phyloP scores from a whole-genome alignment of 192 early-diverging fungal genomes.

The Martensiomyces pterosporus region DNA sequence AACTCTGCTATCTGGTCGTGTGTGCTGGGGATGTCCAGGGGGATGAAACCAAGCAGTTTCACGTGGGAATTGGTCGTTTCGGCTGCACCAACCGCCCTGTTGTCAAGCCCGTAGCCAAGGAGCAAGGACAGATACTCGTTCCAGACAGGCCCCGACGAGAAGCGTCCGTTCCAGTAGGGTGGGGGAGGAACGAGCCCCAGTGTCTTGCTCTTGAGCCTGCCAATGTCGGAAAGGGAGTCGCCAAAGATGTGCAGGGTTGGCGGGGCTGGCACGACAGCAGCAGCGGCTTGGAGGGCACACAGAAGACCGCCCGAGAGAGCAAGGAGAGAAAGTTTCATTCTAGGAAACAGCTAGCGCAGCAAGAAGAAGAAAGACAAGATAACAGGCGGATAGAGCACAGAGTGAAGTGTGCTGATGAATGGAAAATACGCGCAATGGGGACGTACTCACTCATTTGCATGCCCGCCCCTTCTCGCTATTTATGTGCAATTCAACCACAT shows the following conservation, averaged over 20 bases:
- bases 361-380: too few species aligned
- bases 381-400: too few species aligned
- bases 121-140: constrained; percentile 8
- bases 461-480: too few species aligned
- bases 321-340: too few species aligned
- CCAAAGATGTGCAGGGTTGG: constrained; percentile 13
- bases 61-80: not conserved
- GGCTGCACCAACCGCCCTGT: constrained; percentile 3
- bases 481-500: too few species aligned
- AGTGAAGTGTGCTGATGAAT: too few species aligned
- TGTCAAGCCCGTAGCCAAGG: not conserved
- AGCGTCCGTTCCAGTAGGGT: constrained; percentile 22
- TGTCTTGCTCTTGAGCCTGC: constrained; percentile 4
- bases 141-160: constrained; percentile 16
- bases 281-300: too few species aligned
- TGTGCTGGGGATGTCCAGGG: constrained; percentile 12
- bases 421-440: too few species aligned
- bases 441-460: too few species aligned
- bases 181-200: constrained; percentile 2
- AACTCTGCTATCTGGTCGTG: constrained; percentile 24
- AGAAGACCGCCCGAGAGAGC: too few species aligned
- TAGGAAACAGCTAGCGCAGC: too few species aligned
- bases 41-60: constrained; percentile 5
- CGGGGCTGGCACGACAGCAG: too few species aligned
- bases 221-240: constrained; percentile 18